phyloP scores from a whole-genome alignment of 2,329 filamentous ascomycete genomes.

The Aspergillus sp. region DNA sequence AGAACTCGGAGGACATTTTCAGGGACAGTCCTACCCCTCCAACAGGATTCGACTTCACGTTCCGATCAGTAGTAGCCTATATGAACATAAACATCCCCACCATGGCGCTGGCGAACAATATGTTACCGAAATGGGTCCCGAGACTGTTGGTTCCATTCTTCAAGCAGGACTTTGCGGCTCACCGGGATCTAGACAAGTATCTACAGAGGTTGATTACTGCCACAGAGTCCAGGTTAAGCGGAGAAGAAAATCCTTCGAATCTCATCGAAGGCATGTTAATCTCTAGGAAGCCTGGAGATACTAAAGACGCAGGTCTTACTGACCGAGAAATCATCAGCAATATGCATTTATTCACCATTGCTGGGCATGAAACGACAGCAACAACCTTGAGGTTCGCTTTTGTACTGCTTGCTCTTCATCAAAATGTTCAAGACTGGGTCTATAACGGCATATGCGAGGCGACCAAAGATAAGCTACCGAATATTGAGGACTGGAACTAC shows the following conservation, averaged over 20 bases:
- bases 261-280: constrained; percentile 20
- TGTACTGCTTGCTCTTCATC: constrained; percentile 49
- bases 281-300: neutral
- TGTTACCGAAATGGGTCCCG: constrained; percentile 25
- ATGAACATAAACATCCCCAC: constrained; percentile 19
- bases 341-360: constrained; percentile 53
- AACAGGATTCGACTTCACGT: constrained; percentile 25
- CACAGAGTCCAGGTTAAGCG: constrained; percentile 31
- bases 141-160: constrained; percentile 27
- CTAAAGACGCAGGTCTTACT: constrained; percentile 12
- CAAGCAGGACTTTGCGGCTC: constrained; percentile 34
- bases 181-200: constrained; percentile 26
- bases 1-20: constrained; percentile 26
- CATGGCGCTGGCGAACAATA: constrained; percentile 21
- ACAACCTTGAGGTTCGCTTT: constrained; percentile 48
- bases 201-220: constrained; percentile 17
- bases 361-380: constrained; percentile 56
- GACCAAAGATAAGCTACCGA: constrained; percentile 15
- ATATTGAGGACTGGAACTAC: constrained; percentile 39
- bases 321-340: constrained; percentile 53
- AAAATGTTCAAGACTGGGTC: constrained; percentile 50
- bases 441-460: constrained; percentile 42
- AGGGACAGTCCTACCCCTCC: constrained; percentile 18
- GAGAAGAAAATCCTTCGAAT: constrained; percentile 9
- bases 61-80: constrained; percentile 29